Conservation (phyloP, 2,329 filamentous ascomycete genomes). For the Xylaria sp. region DNA sequence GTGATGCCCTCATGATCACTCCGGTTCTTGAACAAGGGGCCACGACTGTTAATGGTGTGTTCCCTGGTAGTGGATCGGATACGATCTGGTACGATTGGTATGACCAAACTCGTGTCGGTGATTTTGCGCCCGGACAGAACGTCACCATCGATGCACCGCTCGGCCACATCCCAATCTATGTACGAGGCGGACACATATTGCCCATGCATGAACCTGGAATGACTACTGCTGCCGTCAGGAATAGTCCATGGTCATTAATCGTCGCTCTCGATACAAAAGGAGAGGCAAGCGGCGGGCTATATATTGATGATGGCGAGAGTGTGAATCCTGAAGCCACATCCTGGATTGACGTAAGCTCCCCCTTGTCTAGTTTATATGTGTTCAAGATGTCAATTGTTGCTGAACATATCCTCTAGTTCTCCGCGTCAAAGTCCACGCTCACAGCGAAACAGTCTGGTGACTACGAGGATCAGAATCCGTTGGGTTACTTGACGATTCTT, state of each 20-base stretch:
- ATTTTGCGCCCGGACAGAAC: constrained; percentile 34
- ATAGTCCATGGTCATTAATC: constrained; percentile 62
- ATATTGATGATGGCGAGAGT: constrained; percentile 71
- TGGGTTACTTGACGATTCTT: constrained; percentile 59
- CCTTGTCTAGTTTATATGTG: not conserved
- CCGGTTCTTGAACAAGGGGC: constrained; percentile 62
- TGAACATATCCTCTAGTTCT: constrained; percentile 33
- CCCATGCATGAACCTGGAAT: constrained; percentile 63
- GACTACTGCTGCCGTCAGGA: constrained; percentile 59
- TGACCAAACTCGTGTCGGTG: constrained; percentile 50
- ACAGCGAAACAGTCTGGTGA: constrained; percentile 44
- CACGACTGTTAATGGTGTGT: constrained; percentile 59
- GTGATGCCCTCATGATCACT: constrained; percentile 58
- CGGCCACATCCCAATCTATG: constrained; percentile 65
- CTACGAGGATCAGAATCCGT: constrained; percentile 51
- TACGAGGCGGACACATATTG: constrained; percentile 63
- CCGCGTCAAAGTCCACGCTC: constrained; percentile 39
- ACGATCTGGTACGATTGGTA: constrained; percentile 78
- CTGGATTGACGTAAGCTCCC: constrained; percentile 42
- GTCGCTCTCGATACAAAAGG: constrained; percentile 53
- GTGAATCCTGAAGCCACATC: constrained; percentile 51
- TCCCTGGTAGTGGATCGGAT: constrained; percentile 57
- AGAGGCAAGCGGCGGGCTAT: constrained; percentile 56
- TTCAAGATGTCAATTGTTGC: not conserved
- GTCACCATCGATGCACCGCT: constrained; percentile 43